Conservation (phyloP, 768 basidiomycete species). For the Tylopilus sp. region DNA sequence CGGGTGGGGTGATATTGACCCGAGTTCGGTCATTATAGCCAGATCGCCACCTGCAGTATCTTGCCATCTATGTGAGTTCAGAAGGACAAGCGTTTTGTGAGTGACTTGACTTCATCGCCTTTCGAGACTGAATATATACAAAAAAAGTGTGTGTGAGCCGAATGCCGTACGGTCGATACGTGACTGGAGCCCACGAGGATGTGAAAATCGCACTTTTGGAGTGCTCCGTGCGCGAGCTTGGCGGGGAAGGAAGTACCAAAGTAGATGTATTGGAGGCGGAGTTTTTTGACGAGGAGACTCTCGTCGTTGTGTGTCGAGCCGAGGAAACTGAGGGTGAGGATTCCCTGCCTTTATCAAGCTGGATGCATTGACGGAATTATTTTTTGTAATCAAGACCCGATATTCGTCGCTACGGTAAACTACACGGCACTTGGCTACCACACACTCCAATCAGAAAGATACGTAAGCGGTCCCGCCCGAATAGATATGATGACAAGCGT, state of each 20-base stretch:
- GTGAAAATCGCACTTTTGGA: constrained; percentile 50
- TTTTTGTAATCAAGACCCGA: constrained; percentile 39
- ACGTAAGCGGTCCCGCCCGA: constrained; percentile 54
- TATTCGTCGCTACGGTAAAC: constrained; percentile 59
- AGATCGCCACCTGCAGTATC: constrained; percentile 48
- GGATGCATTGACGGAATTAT: constrained; percentile 32
- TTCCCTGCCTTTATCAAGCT: constrained; percentile 15
- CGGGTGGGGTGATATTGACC: constrained; percentile 23
- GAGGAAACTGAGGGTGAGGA: constrained; percentile 47
- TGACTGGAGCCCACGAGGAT: constrained; percentile 36
- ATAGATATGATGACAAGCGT: constrained; percentile 64
- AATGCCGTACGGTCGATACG: constrained; percentile 46
- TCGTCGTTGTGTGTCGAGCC: constrained; percentile 62
- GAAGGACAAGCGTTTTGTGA: constrained; percentile 44
- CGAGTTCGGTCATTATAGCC: constrained; percentile 35
- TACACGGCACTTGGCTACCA: constrained; percentile 63
- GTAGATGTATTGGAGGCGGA: constrained; percentile 62
- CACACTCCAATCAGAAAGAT: constrained; percentile 41
- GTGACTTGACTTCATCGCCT: constrained; percentile 31
- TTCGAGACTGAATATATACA: constrained; percentile 32
- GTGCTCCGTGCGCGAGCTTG: constrained; percentile 38
- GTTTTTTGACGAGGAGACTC: constrained; percentile 74
- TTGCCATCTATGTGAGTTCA: constrained; percentile 44
- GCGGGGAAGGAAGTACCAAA: constrained; percentile 29
- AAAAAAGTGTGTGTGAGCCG: constrained; percentile 55